phyloP scores from a whole-genome alignment of 1,139 yeast species.

The Geotrichum australiense region DNA sequence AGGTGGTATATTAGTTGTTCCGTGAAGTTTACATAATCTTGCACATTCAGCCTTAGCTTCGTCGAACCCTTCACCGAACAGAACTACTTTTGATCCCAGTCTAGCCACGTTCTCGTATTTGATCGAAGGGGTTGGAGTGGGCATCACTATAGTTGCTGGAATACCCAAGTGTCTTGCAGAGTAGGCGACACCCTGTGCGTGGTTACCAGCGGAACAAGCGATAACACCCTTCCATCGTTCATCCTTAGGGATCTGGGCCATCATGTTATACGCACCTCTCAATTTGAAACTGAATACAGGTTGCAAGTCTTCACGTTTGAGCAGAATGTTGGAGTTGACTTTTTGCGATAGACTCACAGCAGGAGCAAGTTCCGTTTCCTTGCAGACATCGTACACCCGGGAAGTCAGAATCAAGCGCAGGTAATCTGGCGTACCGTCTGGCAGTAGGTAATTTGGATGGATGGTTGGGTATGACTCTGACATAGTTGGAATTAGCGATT shows the following conservation, averaged over 20 bases:
- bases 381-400: constrained; percentile 87
- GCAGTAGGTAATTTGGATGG: constrained; percentile 24
- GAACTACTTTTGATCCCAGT: constrained; percentile 88
- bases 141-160: constrained; percentile 97
- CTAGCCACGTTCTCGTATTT: constrained; percentile 86
- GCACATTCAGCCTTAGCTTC: constrained; percentile 85
- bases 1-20: constrained; percentile 87
- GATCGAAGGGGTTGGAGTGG: constrained; percentile 92
- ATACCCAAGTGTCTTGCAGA: constrained; percentile 79
- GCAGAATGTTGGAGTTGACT: constrained; percentile 60
- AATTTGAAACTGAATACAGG: constrained; percentile 95
- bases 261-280: constrained; percentile 97
- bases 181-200: constrained; percentile 97
- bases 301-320: constrained; percentile 86
- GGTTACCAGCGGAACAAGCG: constrained; percentile 98
- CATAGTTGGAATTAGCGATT: no score
- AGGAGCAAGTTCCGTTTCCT: constrained; percentile 76
- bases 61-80: constrained; percentile 91
- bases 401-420: constrained; percentile 84
- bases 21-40: constrained; percentile 58
- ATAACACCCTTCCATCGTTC: constrained; percentile 80
- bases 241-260: constrained; percentile 70
- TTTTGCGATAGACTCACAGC: constrained; percentile 73
- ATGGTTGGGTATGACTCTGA: constrained; percentile 19
- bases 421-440: constrained; percentile 66